phyloP scores from a whole-genome alignment of 495 filamentous ascomycete species.

The Daldinia concentrica region DNA sequence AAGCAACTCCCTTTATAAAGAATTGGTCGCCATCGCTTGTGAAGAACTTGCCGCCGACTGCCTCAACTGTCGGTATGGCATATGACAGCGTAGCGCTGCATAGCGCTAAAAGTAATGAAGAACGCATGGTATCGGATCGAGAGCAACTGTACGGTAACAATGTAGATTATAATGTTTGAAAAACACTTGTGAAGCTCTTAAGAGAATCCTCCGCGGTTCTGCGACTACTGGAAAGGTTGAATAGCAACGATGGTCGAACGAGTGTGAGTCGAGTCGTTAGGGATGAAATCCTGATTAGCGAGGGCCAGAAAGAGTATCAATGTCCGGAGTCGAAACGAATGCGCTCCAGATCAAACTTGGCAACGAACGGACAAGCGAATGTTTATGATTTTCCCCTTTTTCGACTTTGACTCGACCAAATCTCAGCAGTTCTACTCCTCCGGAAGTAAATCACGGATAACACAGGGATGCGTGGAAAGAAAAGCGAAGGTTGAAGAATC shows the following conservation, averaged over 20 bases:
- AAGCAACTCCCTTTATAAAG: constrained; percentile 85
- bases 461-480: constrained; percentile 11
- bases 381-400: constrained; percentile 22
- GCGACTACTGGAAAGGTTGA: constrained; percentile 7
- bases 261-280: constrained; percentile 27
- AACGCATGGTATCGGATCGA: constrained; percentile 45
- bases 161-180: neutral
- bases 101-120: constrained; percentile 46
- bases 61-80: constrained; percentile 66
- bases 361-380: constrained; percentile 36
- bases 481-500: constrained; percentile 25
- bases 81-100: constrained; percentile 49
- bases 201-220: neutral
- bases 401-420: constrained; percentile 19
- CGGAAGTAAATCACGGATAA: constrained; percentile 13
- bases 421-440: constrained; percentile 14
- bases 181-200: neutral
- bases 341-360: constrained; percentile 17
- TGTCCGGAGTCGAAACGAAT: constrained; percentile 33
- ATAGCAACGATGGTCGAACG: constrained; percentile 23
- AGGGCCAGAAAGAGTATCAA: constrained; percentile 18
- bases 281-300: constrained; percentile 20
- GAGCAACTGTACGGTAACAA: constrained; percentile 16
- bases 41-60: constrained; percentile 87
- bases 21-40: constrained; percentile 78